Base-by-base conservation (phyloP, 1,284 basidiomycete genomes). In the Athelia sp. region DNA sequence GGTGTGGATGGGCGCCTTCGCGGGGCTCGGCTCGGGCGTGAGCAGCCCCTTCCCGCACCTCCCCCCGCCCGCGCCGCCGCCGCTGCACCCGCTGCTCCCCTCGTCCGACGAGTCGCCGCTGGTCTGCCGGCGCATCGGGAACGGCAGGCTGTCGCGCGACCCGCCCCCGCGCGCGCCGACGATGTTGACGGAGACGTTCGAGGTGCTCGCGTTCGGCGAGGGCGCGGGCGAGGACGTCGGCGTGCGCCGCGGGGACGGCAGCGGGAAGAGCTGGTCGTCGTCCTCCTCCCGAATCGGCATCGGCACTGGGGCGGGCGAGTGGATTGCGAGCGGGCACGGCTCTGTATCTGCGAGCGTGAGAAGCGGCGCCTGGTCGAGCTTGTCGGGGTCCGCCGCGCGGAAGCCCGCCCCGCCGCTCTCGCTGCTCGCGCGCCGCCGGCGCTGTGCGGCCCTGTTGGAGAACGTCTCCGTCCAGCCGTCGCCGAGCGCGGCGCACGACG, bases 401-500 rank as follows among this genome's bases (percentile, higher is more conserved):
- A 29, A 29, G 6, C 6, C 26, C 13, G 26, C 13, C 26, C 13
- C 26, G 4, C 26, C 26, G 13, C 26, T 13, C 6, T 40, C 36
- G 1, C 55, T 56, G 58, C 79, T 81, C n/a, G 69, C 62, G 52
- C 75, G 79, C 46, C 83, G 71, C 8, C 36, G 15, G n/a, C 77
- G 66, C 49, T 79, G 72, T 36, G 71, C 68, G 3, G 85, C 85
- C 4, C 77, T 80, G 31, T 74, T 74, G 4, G 81, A 74, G 60
- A 86, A 87, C 53, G 68, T 74, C 56, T 79, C 79, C 50, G 74
- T 63, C 79, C 76, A 85, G 3, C 69, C 60, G 23, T 76, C 75
- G 31, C 77, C 79, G 50, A 73, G 64, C 24, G 67, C 60, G 23
- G 73, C 52, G 44, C 69, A 71, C 44, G 73, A 70, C 46, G 83